These are phyloP conservation scores for Metarhizium rileyi DNA, from an alignment of 2,329 filamentous ascomycete species.

Conservation along the genomic window DNA sequence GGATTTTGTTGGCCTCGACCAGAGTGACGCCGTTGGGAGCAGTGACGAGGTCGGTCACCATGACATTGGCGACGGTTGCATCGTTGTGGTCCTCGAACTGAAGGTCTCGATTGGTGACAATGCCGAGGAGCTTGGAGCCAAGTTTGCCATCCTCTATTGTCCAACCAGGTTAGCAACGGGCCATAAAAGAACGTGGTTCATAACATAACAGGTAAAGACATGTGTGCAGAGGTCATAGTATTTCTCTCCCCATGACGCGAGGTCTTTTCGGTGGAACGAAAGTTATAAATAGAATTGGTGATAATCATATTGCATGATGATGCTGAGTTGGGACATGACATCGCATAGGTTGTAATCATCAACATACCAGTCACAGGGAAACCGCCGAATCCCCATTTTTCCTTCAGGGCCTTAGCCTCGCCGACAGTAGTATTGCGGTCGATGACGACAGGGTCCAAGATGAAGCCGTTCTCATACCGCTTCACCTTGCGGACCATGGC, in stretches of 20 bases:
- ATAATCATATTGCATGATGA: constrained; percentile 57
- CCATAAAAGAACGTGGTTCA: neutral
- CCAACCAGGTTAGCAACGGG: constrained; percentile 9
- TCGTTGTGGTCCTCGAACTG: constrained; percentile 78
- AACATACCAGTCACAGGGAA: constrained; percentile 95
- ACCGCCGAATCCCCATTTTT: constrained; percentile 97
- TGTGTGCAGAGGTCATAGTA: constrained; percentile 22
- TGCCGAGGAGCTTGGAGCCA: constrained; percentile 91
- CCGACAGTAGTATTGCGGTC: constrained; percentile 78
- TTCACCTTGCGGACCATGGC: constrained; percentile 99
- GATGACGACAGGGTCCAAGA: constrained; percentile 89
- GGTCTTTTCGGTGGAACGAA: constrained; percentile 99
- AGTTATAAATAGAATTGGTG: constrained; percentile 75
- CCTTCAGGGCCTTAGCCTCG: constrained; percentile 85
- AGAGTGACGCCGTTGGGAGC: constrained; percentile 75
- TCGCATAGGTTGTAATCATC: constrained; percentile 11
- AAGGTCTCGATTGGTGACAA: constrained; percentile 95
- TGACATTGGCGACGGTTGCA: constrained; percentile 74
- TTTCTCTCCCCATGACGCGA: constrained; percentile 66
- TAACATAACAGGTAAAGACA: constrained; percentile 7
- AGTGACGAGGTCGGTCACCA: constrained; percentile 91
- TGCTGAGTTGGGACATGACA: constrained; percentile 1
- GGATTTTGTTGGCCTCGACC: constrained; percentile 81
- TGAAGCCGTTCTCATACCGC: constrained; percentile 98
- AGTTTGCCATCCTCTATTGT: constrained; percentile 75